These are phyloP conservation scores for Uncinocarpus reesii DNA, from an alignment of 2,329 filamentous ascomycete species.

Conservation along the genomic window DNA sequence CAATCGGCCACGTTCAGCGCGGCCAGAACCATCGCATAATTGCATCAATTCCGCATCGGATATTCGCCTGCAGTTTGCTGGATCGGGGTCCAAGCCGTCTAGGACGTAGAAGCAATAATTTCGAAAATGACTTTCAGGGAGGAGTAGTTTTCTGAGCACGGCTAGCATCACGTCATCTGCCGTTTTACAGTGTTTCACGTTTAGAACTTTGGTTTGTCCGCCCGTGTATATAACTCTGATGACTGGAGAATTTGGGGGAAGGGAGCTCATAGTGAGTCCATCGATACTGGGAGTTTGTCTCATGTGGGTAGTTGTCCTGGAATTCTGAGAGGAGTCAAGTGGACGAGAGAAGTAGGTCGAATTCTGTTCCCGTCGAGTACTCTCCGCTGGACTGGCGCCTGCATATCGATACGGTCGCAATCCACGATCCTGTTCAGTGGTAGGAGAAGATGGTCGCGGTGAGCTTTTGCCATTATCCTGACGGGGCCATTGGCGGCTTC, in stretches of 20 bases:
- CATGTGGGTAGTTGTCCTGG: constrained; percentile 58
- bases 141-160: constrained; percentile 74
- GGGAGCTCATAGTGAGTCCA: constrained; percentile 70
- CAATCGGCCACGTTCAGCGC: constrained; percentile 77
- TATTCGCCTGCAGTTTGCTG: constrained; percentile 67
- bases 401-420: constrained; percentile 51
- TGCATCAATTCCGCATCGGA: constrained; percentile 81
- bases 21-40: constrained; percentile 75
- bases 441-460: constrained; percentile 63
- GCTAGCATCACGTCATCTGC: constrained; percentile 87
- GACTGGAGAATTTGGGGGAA: constrained; percentile 76
- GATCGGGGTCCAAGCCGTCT: constrained; percentile 72
- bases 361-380: constrained; percentile 41
- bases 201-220: constrained; percentile 85
- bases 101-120: constrained; percentile 97
- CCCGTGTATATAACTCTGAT: constrained; percentile 89
- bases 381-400: constrained; percentile 48
- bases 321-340: constrained; percentile 50
- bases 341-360: constrained; percentile 45
- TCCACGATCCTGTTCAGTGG: constrained; percentile 43
- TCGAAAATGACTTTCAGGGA: constrained; percentile 81
- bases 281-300: constrained; percentile 77
- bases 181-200: constrained; percentile 81
- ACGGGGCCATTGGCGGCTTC: constrained; percentile 51
- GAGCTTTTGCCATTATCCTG: constrained; percentile 41